Base-by-base conservation (phyloP, 805 yeast genomes). In the Helenozyma baotianmanensis region DNA sequence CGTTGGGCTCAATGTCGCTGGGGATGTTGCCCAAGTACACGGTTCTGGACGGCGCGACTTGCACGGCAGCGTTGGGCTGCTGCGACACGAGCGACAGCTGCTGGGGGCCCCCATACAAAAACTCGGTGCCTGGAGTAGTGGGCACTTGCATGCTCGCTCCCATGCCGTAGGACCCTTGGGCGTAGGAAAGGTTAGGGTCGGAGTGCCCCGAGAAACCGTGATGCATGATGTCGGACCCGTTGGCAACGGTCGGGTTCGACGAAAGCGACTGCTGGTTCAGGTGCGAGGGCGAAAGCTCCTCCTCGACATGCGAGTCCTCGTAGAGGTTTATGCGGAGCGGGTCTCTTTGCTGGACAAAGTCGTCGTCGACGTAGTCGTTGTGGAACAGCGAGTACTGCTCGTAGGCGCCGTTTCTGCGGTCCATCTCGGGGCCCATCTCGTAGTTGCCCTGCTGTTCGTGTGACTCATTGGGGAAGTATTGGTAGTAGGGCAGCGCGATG, bases 11-110 rank as follows among this genome's bases (percentile, higher is more conserved):
- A 37, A 88, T 71, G 40, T 81, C 83, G n/a, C 72, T 60, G 1
- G 97, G 96, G 23, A 90, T 73, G 53, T 86, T 87, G 11, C 96
- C 96, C 49, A 90, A 66, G 53, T 87, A 86, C 8, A 90, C 95
- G 0, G 97, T 87, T 56, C 97, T 76, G 14, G 88, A 80, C 23
- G 83, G 83, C 2, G 82, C 81, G 2, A 32, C 35, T 12, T 32
- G 42, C 23, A 30, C 42, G 9, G 13, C 22, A n/a, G 9, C 27
- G n/a, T 12, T 21, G 2, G 19, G 22, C 9, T 24, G 23, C 19
- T 24, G 36, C 14, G 31, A 9, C 23, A 36, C 25, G n/a, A 24
- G n/a, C 5, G 36, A 2, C 2, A 26, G 18, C 4, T 30, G 23
- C 7, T 14, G 6, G 3, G 26, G 25, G 13, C 14, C 25, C 11